Evolutionary conservation across 2,329 filamentous ascomycete genomes (phyloP), one percentile per base, ranked within the genome.

Genomic region (Mollisia scopiformis): DNA sequence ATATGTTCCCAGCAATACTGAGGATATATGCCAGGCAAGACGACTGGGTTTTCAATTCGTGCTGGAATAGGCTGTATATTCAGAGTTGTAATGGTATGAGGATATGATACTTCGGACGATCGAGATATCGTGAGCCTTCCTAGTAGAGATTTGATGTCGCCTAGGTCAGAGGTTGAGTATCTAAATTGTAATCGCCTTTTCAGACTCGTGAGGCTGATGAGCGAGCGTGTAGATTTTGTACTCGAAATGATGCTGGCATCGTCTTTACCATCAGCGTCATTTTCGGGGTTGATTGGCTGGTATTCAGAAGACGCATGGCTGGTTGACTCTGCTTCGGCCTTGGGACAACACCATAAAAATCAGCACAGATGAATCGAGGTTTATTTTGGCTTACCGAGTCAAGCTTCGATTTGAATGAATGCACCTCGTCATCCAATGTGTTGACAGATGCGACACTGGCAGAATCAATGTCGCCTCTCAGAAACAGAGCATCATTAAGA

Each of bases 1-100:
- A 66, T 43, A 19, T 66, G 55, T 30, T 63, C 39, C 61, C 64
- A 66, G 37, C 62, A 66, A 30, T 66, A 66, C 21, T 51, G 37
- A 1, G 64, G 62, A 37, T 64, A 63, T 25, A 31, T 30, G 13
- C 64, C 64, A 27, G 64, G 64, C 10, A 64, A 35, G 16, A 52
- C 37, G 33, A 59, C 46, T 3, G 49, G 54, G 33, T 25, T 31
- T 25, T 61, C 39, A 19, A 39, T 13, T 21, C 21, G 23, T 3
- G 23, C 23, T 19, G 31, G 47, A 14, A 57, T 23, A 21, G 47
- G n/a, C 59, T 46, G 47, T 35, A 35, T 35, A 35, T 35, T 14
- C 11, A 35, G 16, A 35, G 31, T 35, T 14, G 11, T 10, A 35
- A 16, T 21, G 7, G 28, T 46, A 14, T 19, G 14, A 25, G 49